These are phyloP conservation scores for Ceratobasidium sp. DNA, from an alignment of 1,284 basidiomycete genomes.

Conservation along the genomic window DNA sequence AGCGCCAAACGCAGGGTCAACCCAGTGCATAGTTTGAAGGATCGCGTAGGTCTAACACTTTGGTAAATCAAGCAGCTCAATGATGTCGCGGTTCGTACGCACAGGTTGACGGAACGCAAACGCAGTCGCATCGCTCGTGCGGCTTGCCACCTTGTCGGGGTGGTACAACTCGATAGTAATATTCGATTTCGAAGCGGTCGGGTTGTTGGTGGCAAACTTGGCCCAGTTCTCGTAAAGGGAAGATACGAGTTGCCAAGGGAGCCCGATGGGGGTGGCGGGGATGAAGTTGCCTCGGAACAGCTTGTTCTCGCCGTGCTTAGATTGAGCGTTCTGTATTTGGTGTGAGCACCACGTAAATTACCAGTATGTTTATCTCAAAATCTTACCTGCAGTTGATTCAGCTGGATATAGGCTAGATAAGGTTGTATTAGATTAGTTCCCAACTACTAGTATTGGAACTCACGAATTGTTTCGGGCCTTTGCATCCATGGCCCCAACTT, in stretches of 20 bases:
- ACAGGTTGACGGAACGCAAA: constrained; percentile 42
- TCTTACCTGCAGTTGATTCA: constrained; percentile 18
- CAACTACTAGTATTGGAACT: neutral
- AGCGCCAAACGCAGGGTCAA: constrained; percentile 17
- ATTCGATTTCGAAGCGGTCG: constrained; percentile 39
- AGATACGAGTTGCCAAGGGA: constrained; percentile 11
- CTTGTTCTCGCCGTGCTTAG: constrained; percentile 46
- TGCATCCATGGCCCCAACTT: constrained; percentile 37
- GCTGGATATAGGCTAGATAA: constrained; percentile 4
- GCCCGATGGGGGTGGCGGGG: constrained; percentile 47
- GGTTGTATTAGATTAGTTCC: neutral
- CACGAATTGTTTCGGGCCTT: constrained; percentile 23
- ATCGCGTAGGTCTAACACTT: constrained; percentile 15
- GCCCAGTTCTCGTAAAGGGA: constrained; percentile 38
- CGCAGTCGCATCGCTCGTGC: constrained; percentile 56
- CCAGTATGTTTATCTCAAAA: neutral
- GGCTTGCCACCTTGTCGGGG: constrained; percentile 56
- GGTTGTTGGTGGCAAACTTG: constrained; percentile 28
- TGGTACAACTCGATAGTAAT: constrained; percentile 61
- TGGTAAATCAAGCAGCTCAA: neutral
- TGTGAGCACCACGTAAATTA: neutral
- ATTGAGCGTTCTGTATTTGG: neutral
- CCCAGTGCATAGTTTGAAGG: constrained; percentile 34
- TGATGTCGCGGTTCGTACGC: neutral
- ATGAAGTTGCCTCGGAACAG: constrained; percentile 47